Evolutionary conservation across 2,329 filamentous ascomycete species (phyloP), one percentile per base, ranked within the genome.

Genomic region (Madurella mycetomatis): DNA sequence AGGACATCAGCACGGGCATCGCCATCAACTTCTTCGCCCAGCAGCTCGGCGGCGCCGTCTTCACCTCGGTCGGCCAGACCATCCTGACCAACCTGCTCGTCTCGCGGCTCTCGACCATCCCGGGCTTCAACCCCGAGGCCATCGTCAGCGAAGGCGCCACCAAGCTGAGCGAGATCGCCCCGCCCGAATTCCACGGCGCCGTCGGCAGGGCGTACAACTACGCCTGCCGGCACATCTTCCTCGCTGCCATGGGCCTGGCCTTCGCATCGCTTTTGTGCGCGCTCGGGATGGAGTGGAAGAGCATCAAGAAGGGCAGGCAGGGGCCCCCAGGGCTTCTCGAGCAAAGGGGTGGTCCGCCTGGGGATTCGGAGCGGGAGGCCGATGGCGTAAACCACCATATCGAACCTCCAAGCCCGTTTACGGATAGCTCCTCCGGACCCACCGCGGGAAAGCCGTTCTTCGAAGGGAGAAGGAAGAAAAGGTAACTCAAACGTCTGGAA

Each of bases 151-250:
- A 70, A 8, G 80, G 80, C 31, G 79, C 77, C n/a, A 90, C 86
- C 0, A 77, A 83, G 45, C 72, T 92, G 18, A 77, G 79, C 55
- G 65, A 71, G 0, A 66, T 73, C 1, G 80, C 89, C 25, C 72
- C 77, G 0, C 59, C 69, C 0, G 62, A 81, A 55, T 79, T 75
- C 54, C 66, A 85, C 4, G 64, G 67, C 1, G 70, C 73, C 0
- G 84, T 91, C 9, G 72, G 84, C 1, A 59, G 72, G 0, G 85
- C 84, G 0, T 90, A 90, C 71, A 88, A 88, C 65, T 69, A 74
- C 42, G 80, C 84, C 0, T 73, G 87, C 39, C 82, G 78, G 0
- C 72, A 80, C 54, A 82, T 84, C 3, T 90, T 87, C 65, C 78
- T 86, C 54, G 80, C 84, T 1, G 76, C 76, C 4, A 72, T 85